phyloP scores from a whole-genome alignment of 306 rosid species.

The Coriaria nepalensis region DNA sequence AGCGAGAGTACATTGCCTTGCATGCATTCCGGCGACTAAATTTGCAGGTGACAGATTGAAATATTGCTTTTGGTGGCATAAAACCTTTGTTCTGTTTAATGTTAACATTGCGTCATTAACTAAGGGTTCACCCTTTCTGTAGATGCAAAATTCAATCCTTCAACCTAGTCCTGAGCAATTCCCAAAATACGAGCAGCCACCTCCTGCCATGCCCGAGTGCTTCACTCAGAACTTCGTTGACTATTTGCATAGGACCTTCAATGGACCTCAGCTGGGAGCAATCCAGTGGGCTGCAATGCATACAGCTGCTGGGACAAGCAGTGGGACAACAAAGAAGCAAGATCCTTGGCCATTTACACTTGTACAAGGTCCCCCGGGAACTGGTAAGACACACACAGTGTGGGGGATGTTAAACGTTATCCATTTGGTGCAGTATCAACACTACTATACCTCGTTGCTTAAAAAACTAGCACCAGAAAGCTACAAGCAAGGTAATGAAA shows the following conservation, averaged over 20 bases:
- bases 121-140: conserved; percentile 18
- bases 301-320: conserved; percentile 97
- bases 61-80: conserved; percentile 2
- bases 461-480: conserved; percentile 98
- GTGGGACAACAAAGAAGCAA: conserved; percentile 66
- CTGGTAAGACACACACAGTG: conserved; percentile 98
- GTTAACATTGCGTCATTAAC: conserved; percentile 4
- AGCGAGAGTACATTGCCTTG: conserved; percentile 82
- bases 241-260: conserved; percentile 73
- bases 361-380: conserved; percentile 99
- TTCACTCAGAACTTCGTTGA: conserved; percentile 81
- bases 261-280: conserved; percentile 89
- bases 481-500: conserved; percentile 82
- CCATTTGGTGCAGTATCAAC: conserved; percentile 97
- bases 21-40: conserved; percentile 98
- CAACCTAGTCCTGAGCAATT: conserved; percentile 95
- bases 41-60: conserved; percentile 46
- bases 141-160: conserved; percentile 98
- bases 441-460: conserved; percentile 89
- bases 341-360: conserved; percentile 99
- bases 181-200: conserved; percentile 86
- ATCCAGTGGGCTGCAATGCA: conserved; percentile 98
- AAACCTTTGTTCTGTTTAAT: conserved; percentile 3
- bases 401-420: conserved; percentile 99
- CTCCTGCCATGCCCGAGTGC: conserved; percentile 95